phyloP scores from a whole-genome alignment of 1,139 yeast species.

The Geotrichum citri-aurantii region DNA sequence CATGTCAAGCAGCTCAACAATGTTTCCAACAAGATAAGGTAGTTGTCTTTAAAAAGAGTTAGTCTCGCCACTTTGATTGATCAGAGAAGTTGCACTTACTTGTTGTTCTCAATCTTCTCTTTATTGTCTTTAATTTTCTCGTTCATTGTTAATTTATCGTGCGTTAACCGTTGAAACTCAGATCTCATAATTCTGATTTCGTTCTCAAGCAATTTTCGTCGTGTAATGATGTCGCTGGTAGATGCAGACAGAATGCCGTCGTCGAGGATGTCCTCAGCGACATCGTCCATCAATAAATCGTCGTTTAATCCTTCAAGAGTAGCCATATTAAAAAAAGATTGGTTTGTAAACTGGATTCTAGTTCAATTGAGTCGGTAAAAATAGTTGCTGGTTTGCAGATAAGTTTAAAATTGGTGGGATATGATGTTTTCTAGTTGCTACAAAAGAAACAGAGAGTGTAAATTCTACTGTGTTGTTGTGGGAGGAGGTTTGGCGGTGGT shows the following conservation, averaged over 20 bases:
- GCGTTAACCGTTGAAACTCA: slow-evolving; percentile 82
- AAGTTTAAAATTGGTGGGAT: slow-evolving; percentile 17
- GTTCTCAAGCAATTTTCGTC: slow-evolving; percentile 84
- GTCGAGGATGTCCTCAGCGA: slow-evolving; percentile 53
- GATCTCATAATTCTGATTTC: slow-evolving; percentile 95
- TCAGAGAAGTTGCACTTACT: slow-evolving; percentile 30
- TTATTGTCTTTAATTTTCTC: slow-evolving; percentile 94
- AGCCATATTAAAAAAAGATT: slow-evolving; percentile 10
- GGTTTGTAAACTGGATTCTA: not conserved
- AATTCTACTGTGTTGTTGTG: slow-evolving; percentile 12
- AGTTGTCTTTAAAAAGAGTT: slow-evolving; percentile 45
- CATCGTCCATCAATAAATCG: slow-evolving; percentile 30
- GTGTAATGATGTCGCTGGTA: slow-evolving; percentile 76
- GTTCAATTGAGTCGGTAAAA: not conserved
- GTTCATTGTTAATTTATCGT: slow-evolving; percentile 87
- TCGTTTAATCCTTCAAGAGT: slow-evolving; percentile 31
- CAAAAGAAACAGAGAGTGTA: slow-evolving; percentile 11
- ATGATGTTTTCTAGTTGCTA: not conserved
- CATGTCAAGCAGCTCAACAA: slow-evolving; percentile 87
- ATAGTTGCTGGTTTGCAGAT: slow-evolving; percentile 2
- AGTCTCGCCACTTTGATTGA: not conserved
- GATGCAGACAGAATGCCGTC: slow-evolving; percentile 74
- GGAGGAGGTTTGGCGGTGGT: slow-evolving; percentile 17
- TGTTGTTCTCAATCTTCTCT: slow-evolving; percentile 92
- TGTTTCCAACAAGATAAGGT: slow-evolving; percentile 96